These are phyloP conservation scores for Curvularia sp. DNA, from an alignment of 2,329 filamentous ascomycete genomes.

Conservation along the genomic window DNA sequence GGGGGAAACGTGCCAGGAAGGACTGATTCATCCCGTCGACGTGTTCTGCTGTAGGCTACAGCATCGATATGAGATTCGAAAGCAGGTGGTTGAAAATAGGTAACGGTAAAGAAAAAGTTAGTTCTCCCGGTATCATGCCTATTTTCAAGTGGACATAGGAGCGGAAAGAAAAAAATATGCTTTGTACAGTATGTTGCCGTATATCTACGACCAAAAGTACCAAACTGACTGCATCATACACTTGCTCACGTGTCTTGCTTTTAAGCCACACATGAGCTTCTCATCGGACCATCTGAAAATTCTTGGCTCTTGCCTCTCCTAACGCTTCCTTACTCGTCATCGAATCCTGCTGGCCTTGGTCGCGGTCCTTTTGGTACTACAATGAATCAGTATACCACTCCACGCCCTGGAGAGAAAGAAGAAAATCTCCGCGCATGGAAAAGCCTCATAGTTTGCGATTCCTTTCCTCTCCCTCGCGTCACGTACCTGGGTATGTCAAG, in stretches of 20 bases:
- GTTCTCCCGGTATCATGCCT: not conserved
- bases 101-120: not conserved
- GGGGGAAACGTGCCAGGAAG: constrained; percentile 12
- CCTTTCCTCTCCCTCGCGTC: not conserved
- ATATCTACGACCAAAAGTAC: constrained; percentile 1
- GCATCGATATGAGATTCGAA: not conserved
- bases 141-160: not conserved
- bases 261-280: not conserved
- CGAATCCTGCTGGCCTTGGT: constrained; percentile 55
- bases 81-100: no score
- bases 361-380: constrained; percentile 57
- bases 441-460: not conserved
- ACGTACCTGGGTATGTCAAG: constrained; percentile 90
- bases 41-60: not conserved
- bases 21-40: not conserved
- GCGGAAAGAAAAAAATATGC: constrained; percentile 29
- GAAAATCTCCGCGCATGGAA: not conserved
- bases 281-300: not conserved
- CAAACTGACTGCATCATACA: not conserved
- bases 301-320: not conserved
- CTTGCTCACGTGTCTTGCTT: not conserved
- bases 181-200: constrained; percentile 34
- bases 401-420: not conserved
- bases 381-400: constrained; percentile 11
- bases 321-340: constrained; percentile 46